phyloP scores from a whole-genome alignment of 2,329 filamentous ascomycete genomes.

The Fonsecaea multimorphosa region DNA sequence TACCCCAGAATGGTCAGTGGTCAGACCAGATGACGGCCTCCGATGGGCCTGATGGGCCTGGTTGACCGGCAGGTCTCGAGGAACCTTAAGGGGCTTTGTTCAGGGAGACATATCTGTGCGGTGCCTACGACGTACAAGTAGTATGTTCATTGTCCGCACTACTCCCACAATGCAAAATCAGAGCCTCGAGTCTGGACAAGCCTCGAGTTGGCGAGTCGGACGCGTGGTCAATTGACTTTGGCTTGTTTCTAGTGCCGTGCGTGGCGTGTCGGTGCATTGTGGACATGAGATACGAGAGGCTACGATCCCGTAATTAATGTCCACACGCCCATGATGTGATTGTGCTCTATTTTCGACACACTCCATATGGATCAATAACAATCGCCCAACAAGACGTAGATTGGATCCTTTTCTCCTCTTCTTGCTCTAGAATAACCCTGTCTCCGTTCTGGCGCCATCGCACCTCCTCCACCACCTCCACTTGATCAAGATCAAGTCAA shows the following conservation, averaged over 20 bases:
- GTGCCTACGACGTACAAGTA: too few relatives aligned
- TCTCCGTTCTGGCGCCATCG: not conserved
- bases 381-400: too few relatives aligned
- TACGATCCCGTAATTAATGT: constrained; percentile 1
- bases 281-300: not conserved
- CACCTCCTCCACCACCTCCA: constrained; percentile 9
- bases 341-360: not conserved
- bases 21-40: constrained; percentile 16
- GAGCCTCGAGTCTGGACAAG: not conserved
- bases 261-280: not conserved
- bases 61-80: not conserved
- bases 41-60: not conserved
- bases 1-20: constrained; percentile 23
- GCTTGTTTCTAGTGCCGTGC: not conserved
- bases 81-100: not conserved
- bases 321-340: not conserved
- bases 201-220: not conserved
- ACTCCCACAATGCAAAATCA: too few relatives aligned
- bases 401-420: not conserved
- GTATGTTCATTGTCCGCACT: too few relatives aligned
- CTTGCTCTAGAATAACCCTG: not conserved
- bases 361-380: not conserved
- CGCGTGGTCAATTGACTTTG: not conserved
- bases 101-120: not conserved
- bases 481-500: constrained; percentile 28